Evolutionary conservation across 169 alveolate species (phyloP).

Genomic region (Plasmodium inui): DNA sequence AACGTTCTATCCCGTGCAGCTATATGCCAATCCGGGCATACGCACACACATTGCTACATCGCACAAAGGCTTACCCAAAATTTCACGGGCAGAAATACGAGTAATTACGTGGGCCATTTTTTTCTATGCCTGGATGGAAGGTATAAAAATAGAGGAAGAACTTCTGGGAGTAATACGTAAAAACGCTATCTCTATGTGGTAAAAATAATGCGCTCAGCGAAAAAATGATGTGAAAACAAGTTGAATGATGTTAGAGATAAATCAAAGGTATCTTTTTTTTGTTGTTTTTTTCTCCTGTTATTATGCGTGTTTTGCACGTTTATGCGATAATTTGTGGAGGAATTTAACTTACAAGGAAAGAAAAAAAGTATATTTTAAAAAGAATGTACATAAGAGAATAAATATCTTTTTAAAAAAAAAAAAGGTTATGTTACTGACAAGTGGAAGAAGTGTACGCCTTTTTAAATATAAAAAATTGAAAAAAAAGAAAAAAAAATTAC

Average conservation of each 20-base stretch:
- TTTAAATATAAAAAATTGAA: neutral
- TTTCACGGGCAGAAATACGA: slow-evolving; percentile 71
- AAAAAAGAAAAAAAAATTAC: neutral
- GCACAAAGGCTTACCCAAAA: slow-evolving; percentile 51
- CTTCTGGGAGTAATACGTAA: neutral
- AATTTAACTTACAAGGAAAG: neutral
- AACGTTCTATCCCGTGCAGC: neutral
- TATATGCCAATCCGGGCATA: neutral
- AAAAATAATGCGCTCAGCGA: neutral
- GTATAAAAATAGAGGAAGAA: neutral
- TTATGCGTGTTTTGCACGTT: neutral
- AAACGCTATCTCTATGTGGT: neutral
- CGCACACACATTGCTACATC: neutral
- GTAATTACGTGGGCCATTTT: slow-evolving; percentile 72
- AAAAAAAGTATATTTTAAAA: neutral
- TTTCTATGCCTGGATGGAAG: neutral
- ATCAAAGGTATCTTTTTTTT: neutral
- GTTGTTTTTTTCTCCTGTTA: neutral
- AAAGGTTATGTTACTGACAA: neutral
- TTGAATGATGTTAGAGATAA: neutral
- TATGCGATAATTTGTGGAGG: neutral
- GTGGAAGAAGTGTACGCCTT: neutral
- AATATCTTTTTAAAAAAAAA: neutral
- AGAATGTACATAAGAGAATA: neutral
- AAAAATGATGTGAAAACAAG: neutral